Conservation (phyloP, 177 flowering plant genomes). For the Telopea speciosissima region DNA sequence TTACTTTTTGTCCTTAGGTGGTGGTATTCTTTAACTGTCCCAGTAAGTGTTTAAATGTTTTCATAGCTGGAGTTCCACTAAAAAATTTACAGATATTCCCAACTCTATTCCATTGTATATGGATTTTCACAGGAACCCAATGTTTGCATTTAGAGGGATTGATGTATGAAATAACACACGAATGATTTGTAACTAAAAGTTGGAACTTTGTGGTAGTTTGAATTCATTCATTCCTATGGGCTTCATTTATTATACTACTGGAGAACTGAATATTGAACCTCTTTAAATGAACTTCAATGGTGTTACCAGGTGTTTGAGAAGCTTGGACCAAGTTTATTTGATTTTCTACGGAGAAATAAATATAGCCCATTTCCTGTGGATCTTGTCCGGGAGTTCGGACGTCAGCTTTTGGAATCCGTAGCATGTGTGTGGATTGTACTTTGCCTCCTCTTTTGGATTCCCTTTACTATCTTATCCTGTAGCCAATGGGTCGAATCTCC, state of each 20-base stretch:
- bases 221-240: slow-evolving; percentile 4
- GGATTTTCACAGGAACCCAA: background rate
- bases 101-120: background rate
- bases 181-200: background rate
- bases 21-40: background rate
- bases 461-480: slow-evolving; percentile 18
- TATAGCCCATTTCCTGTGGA: slow-evolving; percentile 85
- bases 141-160: background rate
- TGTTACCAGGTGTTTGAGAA: slow-evolving; percentile 78
- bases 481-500: slow-evolving; percentile 16
- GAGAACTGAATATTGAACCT: slow-evolving; percentile 38
- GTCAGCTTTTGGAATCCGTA: slow-evolving; percentile 96
- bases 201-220: background rate
- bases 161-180: background rate
- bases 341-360: slow-evolving; percentile 71
- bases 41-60: background rate
- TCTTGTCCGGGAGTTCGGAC: slow-evolving; percentile 90
- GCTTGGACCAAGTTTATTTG: slow-evolving; percentile 88
- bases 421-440: slow-evolving; percentile 84
- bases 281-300: slow-evolving; percentile 56
- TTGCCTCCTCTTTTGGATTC: slow-evolving; percentile 17
- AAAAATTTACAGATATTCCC: background rate
- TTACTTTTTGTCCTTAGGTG: background rate
- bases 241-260: slow-evolving; percentile 18
- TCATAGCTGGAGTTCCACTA: too few species aligned